Evolutionary conservation across 495 filamentous ascomycete species (phyloP).

Genomic region (Astrothelium subdiscretum): DNA sequence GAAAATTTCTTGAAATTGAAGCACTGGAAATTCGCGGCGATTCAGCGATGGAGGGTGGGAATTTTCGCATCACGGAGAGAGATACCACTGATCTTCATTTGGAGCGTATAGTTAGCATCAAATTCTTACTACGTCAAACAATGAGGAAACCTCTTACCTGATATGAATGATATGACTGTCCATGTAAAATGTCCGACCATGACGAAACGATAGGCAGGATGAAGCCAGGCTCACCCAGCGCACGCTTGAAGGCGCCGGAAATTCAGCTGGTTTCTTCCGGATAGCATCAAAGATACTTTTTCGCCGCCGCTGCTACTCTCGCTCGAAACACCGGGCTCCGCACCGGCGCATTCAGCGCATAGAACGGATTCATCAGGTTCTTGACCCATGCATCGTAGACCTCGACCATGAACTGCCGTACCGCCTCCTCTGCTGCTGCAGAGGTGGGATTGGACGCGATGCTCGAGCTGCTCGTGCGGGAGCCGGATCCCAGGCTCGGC

Average conservation of each 20-base stretch:
- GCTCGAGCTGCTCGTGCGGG: constrained; percentile 34
- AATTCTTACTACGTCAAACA: not conserved
- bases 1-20: not conserved
- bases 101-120: not conserved
- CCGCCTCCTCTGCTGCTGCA: constrained; percentile 85
- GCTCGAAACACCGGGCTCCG: constrained; percentile 72
- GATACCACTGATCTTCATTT: not conserved
- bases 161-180: too few relatives aligned
- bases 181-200: too few relatives aligned
- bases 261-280: too few relatives aligned
- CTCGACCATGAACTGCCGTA: constrained; percentile 84
- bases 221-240: too few relatives aligned
- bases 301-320: constrained; percentile 73
- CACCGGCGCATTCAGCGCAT: constrained; percentile 67
- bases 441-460: constrained; percentile 65
- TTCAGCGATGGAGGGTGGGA: not conserved
- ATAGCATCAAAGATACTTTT: constrained; percentile 77
- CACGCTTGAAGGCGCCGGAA: too few relatives aligned
- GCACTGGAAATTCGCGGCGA: not conserved
- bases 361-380: constrained; percentile 96
- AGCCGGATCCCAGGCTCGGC: not conserved
- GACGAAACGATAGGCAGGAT: too few relatives aligned
- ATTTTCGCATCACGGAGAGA: not conserved
- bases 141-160: too few relatives aligned
- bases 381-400: constrained; percentile 93